Evolutionary conservation across 345 rosid genomes (phyloP).

Genomic region (Conringia planisiliqua): DNA sequence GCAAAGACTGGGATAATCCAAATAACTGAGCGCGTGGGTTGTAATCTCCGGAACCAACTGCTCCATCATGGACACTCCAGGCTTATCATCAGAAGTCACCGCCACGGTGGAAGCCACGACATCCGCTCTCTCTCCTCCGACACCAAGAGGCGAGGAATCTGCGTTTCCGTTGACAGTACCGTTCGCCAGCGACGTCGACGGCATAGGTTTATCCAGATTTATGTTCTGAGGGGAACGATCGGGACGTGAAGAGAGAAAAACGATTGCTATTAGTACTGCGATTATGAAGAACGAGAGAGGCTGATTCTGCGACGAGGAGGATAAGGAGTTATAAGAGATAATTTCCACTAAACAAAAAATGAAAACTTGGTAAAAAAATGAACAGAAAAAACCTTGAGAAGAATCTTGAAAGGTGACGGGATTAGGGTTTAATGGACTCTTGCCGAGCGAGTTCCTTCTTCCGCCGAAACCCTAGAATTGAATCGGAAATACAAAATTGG

Average conservation of each 20-base stretch:
- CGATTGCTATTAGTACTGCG: slow-evolving; percentile 42
- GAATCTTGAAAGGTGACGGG: neutral
- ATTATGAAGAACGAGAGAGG: slow-evolving; percentile 39
- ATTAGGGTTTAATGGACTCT: slow-evolving; percentile 12
- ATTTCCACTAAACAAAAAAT: slow-evolving; percentile 63
- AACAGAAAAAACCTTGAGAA: slow-evolving; percentile 39
- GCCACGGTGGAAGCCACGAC: slow-evolving; percentile 35
- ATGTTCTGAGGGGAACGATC: slow-evolving; percentile 33
- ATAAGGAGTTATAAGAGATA: slow-evolving; percentile 34
- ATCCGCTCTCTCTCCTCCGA: slow-evolving; percentile 30
- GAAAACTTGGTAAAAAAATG: slow-evolving; percentile 42
- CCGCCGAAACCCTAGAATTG: slow-evolving; percentile 31
- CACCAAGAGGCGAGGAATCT: slow-evolving; percentile 11
- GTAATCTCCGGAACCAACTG: slow-evolving; percentile 98
- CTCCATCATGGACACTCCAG: slow-evolving; percentile 97
- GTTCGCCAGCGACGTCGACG: slow-evolving; percentile 27
- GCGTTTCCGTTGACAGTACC: slow-evolving; percentile 33
- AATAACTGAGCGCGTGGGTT: slow-evolving; percentile 93
- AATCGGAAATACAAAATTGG: neutral
- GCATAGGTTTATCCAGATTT: slow-evolving; percentile 30
- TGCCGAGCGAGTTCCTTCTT: neutral
- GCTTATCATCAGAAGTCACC: slow-evolving; percentile 43
- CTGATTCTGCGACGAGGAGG: slow-evolving; percentile 33
- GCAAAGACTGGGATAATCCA: slow-evolving; percentile 95
- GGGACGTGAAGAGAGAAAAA: slow-evolving; percentile 39